Conservation (phyloP, 2,329 filamentous ascomycete genomes). For the Fusarium nanum region DNA sequence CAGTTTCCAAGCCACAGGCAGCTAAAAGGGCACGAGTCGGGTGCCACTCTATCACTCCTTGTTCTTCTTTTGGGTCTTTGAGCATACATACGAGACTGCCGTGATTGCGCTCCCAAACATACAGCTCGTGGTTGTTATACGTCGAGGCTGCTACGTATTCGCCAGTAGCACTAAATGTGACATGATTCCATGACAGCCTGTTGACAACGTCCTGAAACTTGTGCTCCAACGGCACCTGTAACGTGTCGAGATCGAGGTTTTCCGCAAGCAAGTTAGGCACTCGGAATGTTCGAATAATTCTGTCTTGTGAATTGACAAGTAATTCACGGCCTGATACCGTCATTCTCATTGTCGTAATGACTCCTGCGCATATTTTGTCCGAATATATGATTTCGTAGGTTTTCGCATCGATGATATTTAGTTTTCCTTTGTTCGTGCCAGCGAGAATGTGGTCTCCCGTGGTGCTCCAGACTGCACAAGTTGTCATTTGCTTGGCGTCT, state of each 20-base stretch:
- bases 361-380: conserved; percentile 85
- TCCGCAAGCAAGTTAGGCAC: conserved; percentile 79
- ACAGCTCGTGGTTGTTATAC: conserved; percentile 98
- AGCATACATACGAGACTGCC: conserved; percentile 96
- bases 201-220: conserved; percentile 99
- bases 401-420: conserved; percentile 91
- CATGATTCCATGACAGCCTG: conserved; percentile 94
- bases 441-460: conserved; percentile 89
- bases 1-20: conserved; percentile 91
- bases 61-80: conserved; percentile 95
- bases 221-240: conserved; percentile 92
- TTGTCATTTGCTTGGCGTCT: conserved; percentile 95
- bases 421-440: conserved; percentile 93
- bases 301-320: conserved; percentile 92
- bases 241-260: conserved; percentile 82
- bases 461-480: conserved; percentile 87
- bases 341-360: conserved; percentile 88
- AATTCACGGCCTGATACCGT: conserved; percentile 85
- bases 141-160: conserved; percentile 98
- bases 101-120: conserved; percentile 95
- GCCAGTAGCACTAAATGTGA: conserved; percentile 91
- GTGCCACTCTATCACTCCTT: conserved; percentile 98
- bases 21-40: conserved; percentile 87
- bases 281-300: conserved; percentile 92
- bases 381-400: conserved; percentile 89